Evolutionary conservation across 2,329 filamentous ascomycete genomes (phyloP).

Genomic region (Penicillium sp.): DNA sequence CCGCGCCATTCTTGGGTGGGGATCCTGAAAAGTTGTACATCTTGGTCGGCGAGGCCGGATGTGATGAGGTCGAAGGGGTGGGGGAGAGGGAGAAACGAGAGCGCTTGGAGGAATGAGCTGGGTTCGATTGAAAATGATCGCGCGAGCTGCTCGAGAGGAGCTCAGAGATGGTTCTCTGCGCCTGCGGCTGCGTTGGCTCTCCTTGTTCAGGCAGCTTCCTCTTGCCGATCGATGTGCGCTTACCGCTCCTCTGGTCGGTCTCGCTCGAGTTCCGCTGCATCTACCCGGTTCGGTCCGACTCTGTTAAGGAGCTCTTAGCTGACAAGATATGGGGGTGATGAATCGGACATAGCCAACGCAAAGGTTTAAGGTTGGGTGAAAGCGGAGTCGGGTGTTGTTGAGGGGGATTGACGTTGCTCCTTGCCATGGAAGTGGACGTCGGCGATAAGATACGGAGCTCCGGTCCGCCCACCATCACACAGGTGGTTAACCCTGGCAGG

Average conservation of each 20-base stretch:
- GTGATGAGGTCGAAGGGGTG: slow-evolving; percentile 19
- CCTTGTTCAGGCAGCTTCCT: slow-evolving; percentile 45
- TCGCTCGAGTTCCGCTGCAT: slow-evolving; percentile 47
- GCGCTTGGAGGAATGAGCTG: slow-evolving; percentile 48
- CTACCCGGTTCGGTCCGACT: slow-evolving; percentile 43
- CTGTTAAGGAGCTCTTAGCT: slow-evolving; percentile 25
- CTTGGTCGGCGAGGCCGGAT: slow-evolving; percentile 42
- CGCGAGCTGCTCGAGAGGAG: slow-evolving; percentile 44
- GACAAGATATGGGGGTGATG: slow-evolving; percentile 15
- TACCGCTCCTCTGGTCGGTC: slow-evolving; percentile 48
- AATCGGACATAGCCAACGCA: slow-evolving; percentile 14
- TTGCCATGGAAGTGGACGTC: too few species aligned
- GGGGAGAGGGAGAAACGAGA: slow-evolving; percentile 37
- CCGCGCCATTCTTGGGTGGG: slow-evolving; percentile 40
- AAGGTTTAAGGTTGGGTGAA: slow-evolving; percentile 9
- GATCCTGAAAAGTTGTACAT: slow-evolving; percentile 59
- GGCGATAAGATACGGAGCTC: slow-evolving; percentile 31
- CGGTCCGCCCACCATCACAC: background rate
- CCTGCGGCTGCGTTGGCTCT: slow-evolving; percentile 37
- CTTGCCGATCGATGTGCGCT: slow-evolving; percentile 48
- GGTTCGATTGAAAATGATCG: slow-evolving; percentile 24
- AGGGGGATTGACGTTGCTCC: slow-evolving; percentile 27
- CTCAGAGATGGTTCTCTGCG: slow-evolving; percentile 51
- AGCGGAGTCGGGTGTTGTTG: slow-evolving; percentile 14
- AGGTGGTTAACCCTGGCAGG: too few species aligned